phyloP scores from a whole-genome alignment of 2,329 filamentous ascomycete genomes.

The Cyphellophora europaea region DNA sequence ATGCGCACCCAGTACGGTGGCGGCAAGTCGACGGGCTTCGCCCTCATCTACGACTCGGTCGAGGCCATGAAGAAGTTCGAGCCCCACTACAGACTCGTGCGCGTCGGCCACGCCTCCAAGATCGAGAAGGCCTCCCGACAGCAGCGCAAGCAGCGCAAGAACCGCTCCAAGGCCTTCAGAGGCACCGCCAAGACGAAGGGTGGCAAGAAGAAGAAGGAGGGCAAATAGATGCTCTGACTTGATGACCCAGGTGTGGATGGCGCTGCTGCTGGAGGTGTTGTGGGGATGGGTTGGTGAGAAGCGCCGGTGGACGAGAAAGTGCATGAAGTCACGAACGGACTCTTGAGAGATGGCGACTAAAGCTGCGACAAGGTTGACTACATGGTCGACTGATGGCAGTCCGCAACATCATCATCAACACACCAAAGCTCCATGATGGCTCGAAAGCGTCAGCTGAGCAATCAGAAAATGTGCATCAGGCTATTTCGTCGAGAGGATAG shows the following conservation, averaged over 20 bases:
- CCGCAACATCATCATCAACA: too few relatives aligned
- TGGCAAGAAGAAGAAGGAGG: conserved; percentile 75
- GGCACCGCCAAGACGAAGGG: conserved; percentile 98
- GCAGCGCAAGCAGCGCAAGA: conserved; percentile 99
- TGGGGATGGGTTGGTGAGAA: conserved; percentile 5
- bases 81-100: conserved; percentile 92
- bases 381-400: too few relatives aligned
- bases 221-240: conserved; percentile 50
- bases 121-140: conserved; percentile 96
- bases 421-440: too few relatives aligned
- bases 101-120: conserved; percentile 87
- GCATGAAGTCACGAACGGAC: too few relatives aligned
- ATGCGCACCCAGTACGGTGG: conserved; percentile 98
- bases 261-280: conserved; percentile 12
- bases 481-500: too few relatives aligned
- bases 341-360: too few relatives aligned
- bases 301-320: too few relatives aligned
- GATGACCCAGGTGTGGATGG: conserved; percentile 8
- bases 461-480: too few relatives aligned
- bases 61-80: conserved; percentile 99
- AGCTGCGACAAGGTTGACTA: too few relatives aligned
- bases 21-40: conserved; percentile 98
- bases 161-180: conserved; percentile 96
- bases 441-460: too few relatives aligned
- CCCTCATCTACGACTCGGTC: conserved; percentile 93